phyloP scores from a whole-genome alignment of 768 basidiomycete species.

The Suillus placidus region DNA sequence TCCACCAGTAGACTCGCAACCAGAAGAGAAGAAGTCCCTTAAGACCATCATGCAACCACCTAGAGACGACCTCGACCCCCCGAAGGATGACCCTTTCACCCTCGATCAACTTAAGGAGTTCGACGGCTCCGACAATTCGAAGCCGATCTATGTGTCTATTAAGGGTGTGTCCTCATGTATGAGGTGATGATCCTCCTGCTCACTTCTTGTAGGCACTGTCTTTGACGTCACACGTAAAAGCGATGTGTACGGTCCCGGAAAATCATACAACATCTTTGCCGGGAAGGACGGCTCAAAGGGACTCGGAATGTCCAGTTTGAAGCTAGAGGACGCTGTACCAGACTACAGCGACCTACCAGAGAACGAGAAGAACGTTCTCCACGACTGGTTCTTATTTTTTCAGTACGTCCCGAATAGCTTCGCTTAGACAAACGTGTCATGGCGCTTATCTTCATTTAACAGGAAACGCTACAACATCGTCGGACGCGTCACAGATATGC shows the following conservation, averaged over 20 bases:
- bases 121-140: constrained; percentile 65
- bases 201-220: constrained; percentile 62
- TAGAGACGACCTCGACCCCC: constrained; percentile 59
- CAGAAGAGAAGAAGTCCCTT: constrained; percentile 34
- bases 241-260: constrained; percentile 87
- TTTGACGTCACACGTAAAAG: constrained; percentile 87
- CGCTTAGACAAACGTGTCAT: background rate
- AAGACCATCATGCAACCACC: constrained; percentile 77
- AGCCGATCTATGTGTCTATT: constrained; percentile 90
- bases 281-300: constrained; percentile 93
- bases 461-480: constrained; percentile 90
- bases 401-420: constrained; percentile 50
- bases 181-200: constrained; percentile 7
- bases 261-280: constrained; percentile 83
- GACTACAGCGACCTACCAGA: constrained; percentile 80
- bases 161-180: constrained; percentile 58
- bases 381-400: constrained; percentile 92
- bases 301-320: constrained; percentile 87
- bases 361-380: constrained; percentile 74
- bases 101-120: constrained; percentile 65
- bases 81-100: constrained; percentile 80
- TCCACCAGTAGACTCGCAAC: constrained; percentile 16
- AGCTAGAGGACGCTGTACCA: constrained; percentile 80
- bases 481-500: constrained; percentile 67
- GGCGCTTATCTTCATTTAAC: constrained; percentile 9